phyloP scores from a whole-genome alignment of 768 basidiomycete species.

The Russula griseocarnosa region DNA sequence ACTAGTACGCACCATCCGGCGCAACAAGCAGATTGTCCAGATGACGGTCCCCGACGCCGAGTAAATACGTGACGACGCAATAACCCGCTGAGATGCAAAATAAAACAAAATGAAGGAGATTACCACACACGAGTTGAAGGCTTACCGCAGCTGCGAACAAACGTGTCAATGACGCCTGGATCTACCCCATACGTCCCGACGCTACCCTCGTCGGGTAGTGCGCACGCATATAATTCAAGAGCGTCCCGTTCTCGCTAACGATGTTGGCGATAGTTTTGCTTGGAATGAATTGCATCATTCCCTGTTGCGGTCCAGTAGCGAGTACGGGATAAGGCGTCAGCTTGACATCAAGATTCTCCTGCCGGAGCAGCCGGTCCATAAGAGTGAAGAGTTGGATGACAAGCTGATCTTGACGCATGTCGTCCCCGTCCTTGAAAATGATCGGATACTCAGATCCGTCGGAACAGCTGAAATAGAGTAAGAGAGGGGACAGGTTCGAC shows the following conservation, averaged over 20 bases:
- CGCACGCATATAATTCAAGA: slow-evolving; percentile 84
- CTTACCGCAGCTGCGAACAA: slow-evolving; percentile 93
- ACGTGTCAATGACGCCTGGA: slow-evolving; percentile 91
- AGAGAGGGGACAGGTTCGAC: slow-evolving; percentile 88
- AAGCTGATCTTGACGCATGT: slow-evolving; percentile 97
- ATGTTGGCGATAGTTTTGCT: slow-evolving; percentile 95
- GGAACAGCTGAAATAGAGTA: slow-evolving; percentile 84
- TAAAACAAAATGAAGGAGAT: slow-evolving; percentile 1
- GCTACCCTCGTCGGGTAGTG: slow-evolving; percentile 89
- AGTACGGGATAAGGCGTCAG: slow-evolving; percentile 89
- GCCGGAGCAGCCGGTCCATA: slow-evolving; percentile 90
- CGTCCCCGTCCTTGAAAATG: slow-evolving; percentile 99
- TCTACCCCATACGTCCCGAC: slow-evolving; percentile 95
- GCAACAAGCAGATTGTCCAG: slow-evolving; percentile 90
- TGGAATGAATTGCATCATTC: slow-evolving; percentile 94
- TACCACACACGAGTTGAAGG: slow-evolving; percentile 12
- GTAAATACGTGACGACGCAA: slow-evolving; percentile 92
- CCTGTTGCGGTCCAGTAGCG: slow-evolving; percentile 86
- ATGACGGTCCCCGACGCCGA: slow-evolving; percentile 97
- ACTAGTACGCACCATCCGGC: slow-evolving; percentile 65
- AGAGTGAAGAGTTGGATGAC: slow-evolving; percentile 98
- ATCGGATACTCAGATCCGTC: slow-evolving; percentile 86
- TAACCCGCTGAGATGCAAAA: slow-evolving; percentile 72
- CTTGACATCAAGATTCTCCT: slow-evolving; percentile 93
- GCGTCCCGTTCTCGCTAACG: slow-evolving; percentile 82